Evolutionary conservation across 441 rosid species (phyloP).

Genomic region (Gossypium schwendimanii): DNA sequence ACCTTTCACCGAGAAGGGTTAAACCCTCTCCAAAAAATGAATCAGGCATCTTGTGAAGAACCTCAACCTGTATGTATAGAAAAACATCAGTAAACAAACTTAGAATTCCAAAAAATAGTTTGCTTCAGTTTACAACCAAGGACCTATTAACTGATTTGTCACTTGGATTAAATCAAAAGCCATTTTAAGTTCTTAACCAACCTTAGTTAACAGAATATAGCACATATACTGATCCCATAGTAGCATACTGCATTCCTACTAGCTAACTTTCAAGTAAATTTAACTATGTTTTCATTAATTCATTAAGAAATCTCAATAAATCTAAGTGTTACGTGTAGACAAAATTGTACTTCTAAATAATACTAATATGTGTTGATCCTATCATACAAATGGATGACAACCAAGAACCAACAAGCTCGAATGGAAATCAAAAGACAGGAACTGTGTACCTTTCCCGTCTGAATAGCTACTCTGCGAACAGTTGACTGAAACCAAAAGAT

Average conservation of each 20-base stretch:
- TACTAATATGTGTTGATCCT: not conserved
- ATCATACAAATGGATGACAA: not conserved
- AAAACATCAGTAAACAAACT: not conserved
- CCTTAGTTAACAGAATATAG: not conserved
- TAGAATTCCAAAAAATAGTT: not conserved
- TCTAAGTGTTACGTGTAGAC: not conserved
- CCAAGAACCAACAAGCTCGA: not conserved
- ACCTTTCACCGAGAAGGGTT: conserved; percentile 84
- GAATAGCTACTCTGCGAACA: conserved; percentile 66
- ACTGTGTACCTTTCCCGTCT: conserved; percentile 68
- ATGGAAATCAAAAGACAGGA: not conserved
- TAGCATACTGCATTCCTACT: not conserved
- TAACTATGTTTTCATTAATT: not conserved
- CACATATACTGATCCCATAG: not conserved
- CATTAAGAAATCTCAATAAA: not conserved
- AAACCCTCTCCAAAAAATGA: conserved; percentile 86
- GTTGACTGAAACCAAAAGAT: conserved; percentile 55
- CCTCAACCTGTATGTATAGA: conserved; percentile 45
- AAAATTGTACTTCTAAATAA: not conserved
- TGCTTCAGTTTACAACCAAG: not conserved
- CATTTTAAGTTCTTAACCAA: conserved; percentile 1
- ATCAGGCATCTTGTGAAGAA: conserved; percentile 46
- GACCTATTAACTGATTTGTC: not conserved
- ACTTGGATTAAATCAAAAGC: not conserved
- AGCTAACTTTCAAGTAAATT: not conserved